A percentile compares a stretch with the other conserved stretches of the same genome.
Conservation (phyloP, 306 rosid genomes). For the Cicer chorassanicum region DNA sequence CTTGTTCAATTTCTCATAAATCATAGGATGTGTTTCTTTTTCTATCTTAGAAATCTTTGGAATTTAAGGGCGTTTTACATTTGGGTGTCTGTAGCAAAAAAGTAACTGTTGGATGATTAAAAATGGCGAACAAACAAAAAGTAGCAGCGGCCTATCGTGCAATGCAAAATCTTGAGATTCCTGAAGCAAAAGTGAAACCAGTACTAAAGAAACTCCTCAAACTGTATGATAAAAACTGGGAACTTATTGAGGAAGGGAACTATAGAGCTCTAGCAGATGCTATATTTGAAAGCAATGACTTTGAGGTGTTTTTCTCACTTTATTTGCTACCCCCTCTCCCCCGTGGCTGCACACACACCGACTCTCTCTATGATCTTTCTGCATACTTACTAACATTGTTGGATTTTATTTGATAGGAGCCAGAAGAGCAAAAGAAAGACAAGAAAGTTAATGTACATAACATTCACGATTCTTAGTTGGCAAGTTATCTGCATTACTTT, state of each 20-base stretch:
- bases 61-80: conserved; percentile 35
- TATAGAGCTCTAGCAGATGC: conserved; percentile 90
- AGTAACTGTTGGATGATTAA: conserved; percentile 39
- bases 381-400: conserved; percentile 22
- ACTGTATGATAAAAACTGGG: conserved; percentile 88
- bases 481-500: conserved; percentile 25
- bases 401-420: conserved; percentile 55
- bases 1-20: conserved; percentile 28
- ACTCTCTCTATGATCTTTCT: not conserved
- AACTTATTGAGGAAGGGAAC: conserved; percentile 81
- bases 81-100: conserved; percentile 45
- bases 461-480: conserved; percentile 29
- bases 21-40: conserved; percentile 29
- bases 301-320: conserved; percentile 50
- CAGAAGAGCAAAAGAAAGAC: conserved; percentile 49
- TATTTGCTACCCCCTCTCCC: not conserved
- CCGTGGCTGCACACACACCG: not conserved
- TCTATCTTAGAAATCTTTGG: conserved; percentile 35
- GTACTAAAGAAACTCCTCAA: conserved; percentile 74
- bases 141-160: conserved; percentile 66
- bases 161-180: conserved; percentile 71
- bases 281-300: conserved; percentile 76
- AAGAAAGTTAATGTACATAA: conserved; percentile 48
- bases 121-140: conserved; percentile 71
- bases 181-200: conserved; percentile 68